Conservation (phyloP, 2,329 filamentous ascomycete genomes). For the Thyridium curvatum region DNA sequence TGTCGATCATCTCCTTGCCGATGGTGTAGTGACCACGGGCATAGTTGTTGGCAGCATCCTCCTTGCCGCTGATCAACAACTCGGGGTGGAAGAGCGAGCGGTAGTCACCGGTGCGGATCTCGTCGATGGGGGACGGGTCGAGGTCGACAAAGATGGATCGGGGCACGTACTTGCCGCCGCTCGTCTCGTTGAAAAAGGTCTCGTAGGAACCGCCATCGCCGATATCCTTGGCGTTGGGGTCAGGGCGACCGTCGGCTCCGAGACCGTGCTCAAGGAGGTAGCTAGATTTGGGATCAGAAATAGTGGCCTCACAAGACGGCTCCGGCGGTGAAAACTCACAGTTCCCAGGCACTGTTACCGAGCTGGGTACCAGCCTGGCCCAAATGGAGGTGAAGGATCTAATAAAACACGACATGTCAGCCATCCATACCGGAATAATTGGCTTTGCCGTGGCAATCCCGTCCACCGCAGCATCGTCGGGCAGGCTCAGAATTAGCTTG, state of each 20-base stretch:
- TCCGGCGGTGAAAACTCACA: conserved; percentile 43
- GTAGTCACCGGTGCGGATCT: conserved; percentile 64
- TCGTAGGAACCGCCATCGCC: conserved; percentile 60
- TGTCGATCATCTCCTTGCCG: conserved; percentile 70
- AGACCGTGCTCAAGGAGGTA: conserved; percentile 70
- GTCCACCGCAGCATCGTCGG: not conserved
- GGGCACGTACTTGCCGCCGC: conserved; percentile 65
- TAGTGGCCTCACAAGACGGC: conserved; percentile 5
- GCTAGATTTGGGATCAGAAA: conserved; percentile 32
- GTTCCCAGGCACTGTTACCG: conserved; percentile 70
- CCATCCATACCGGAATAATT: too few relatives aligned
- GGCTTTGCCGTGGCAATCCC: too few relatives aligned
- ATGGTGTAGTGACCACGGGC: conserved; percentile 72
- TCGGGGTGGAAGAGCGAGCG: conserved; percentile 68
- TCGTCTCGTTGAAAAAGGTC: conserved; percentile 71
- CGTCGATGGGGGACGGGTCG: conserved; percentile 67
- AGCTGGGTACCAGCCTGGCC: conserved; percentile 69
- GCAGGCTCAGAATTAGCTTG: conserved; percentile 2
- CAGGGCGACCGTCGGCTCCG: conserved; percentile 55
- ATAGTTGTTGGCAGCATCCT: conserved; percentile 74
- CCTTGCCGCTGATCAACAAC: conserved; percentile 67
- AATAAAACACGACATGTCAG: not conserved
- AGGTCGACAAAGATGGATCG: conserved; percentile 68
- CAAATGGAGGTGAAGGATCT: conserved; percentile 60
- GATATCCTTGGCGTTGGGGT: conserved; percentile 53